Conservation (phyloP, 306 rosid species). For the Benincasa hispida region DNA sequence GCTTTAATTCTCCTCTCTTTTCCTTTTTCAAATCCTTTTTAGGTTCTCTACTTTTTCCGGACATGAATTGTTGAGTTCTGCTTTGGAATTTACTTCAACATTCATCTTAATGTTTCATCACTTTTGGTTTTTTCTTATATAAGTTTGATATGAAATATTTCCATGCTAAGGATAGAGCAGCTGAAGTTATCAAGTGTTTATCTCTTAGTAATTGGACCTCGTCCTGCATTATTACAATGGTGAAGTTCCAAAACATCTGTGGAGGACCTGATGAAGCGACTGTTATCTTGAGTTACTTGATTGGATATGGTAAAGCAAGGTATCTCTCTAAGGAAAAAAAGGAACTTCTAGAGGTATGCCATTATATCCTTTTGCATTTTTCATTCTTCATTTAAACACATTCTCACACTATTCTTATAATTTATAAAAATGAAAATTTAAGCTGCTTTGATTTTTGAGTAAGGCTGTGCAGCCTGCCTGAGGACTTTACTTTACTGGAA, state of each 20-base stretch:
- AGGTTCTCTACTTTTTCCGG: neutral
- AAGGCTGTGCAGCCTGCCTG: neutral
- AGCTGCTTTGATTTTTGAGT: neutral
- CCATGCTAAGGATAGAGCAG: slow-evolving; percentile 46
- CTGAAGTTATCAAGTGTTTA: slow-evolving; percentile 35
- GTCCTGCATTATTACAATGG: slow-evolving; percentile 50
- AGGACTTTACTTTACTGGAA: neutral
- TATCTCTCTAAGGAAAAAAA: slow-evolving; percentile 35
- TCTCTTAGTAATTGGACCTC: slow-evolving; percentile 65
- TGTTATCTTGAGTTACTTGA: slow-evolving; percentile 49
- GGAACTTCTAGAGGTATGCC: slow-evolving; percentile 50
- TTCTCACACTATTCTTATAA: neutral
- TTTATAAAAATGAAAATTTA: neutral
- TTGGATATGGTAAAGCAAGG: slow-evolving; percentile 52
- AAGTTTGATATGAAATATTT: neutral
- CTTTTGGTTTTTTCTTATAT: neutral
- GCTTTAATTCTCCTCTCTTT: neutral
- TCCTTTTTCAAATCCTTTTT: neutral
- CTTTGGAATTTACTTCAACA: neutral
- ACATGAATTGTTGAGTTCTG: neutral
- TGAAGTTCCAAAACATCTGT: slow-evolving; percentile 52
- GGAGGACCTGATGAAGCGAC: slow-evolving; percentile 57
- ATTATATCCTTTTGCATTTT: neutral
- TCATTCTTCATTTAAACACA: neutral
- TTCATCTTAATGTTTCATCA: slow-evolving; percentile 2